phyloP scores from a whole-genome alignment of 352 stramenopile genomes.

The Globisporangium heterothallicum region DNA sequence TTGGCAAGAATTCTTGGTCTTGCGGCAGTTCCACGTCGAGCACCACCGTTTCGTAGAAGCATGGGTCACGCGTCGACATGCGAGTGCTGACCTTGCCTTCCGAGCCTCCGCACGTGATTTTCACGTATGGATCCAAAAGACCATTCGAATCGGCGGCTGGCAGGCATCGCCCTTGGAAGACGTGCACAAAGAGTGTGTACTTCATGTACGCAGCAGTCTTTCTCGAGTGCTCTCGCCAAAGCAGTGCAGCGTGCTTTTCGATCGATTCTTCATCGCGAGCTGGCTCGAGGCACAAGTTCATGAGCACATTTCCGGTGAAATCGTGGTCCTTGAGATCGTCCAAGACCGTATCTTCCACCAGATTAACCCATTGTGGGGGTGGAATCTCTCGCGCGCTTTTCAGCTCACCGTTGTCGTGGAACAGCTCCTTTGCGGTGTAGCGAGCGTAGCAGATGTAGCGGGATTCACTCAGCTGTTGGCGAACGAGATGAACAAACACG shows the following conservation, averaged over 20 bases:
- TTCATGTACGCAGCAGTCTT: conserved; percentile 63
- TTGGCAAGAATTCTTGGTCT: conserved; percentile 52
- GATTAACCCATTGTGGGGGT: conserved; percentile 56
- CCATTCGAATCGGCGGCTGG: conserved; percentile 73
- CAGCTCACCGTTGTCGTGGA: conserved; percentile 29
- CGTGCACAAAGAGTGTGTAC: conserved; percentile 78
- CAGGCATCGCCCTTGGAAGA: conserved; percentile 74
- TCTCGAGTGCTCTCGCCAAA: conserved; percentile 50
- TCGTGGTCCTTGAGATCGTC: conserved; percentile 77
- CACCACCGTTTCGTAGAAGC: conserved; percentile 80
- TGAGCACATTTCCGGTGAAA: conserved; percentile 79
- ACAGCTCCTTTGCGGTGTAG: conserved; percentile 64
- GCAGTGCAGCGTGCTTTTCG: conserved; percentile 31
- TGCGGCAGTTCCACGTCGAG: conserved; percentile 76
- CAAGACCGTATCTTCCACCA: conserved; percentile 75
- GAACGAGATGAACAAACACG: conserved; percentile 72
- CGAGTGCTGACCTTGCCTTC: conserved; percentile 55
- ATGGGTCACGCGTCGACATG: conserved; percentile 67
- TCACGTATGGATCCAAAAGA: conserved; percentile 77
- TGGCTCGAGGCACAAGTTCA: conserved; percentile 64
- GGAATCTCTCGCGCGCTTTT: conserved; percentile 30
- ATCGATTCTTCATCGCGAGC: conserved; percentile 26
- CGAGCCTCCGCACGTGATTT: conserved; percentile 74
- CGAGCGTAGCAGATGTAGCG: conserved; percentile 79
- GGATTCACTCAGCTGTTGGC: conserved; percentile 45